Evolutionary conservation across 2,329 filamentous ascomycete genomes (phyloP), one percentile per base, ranked within the genome.

Genomic region (Aspergillus eucalypticola): DNA sequence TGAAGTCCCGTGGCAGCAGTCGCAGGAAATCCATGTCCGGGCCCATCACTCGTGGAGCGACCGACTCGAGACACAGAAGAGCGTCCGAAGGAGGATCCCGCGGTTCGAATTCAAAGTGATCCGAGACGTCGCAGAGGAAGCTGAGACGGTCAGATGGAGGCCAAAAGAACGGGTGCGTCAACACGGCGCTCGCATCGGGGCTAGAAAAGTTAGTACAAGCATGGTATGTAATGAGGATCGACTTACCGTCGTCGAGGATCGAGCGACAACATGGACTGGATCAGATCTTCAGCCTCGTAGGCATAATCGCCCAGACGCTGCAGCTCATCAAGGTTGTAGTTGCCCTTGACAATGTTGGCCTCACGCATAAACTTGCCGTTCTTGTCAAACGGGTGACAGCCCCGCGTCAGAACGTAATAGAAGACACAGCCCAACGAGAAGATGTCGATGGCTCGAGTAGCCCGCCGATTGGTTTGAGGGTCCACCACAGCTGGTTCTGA

Each of bases 161-260:
- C 95, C 95, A 99, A 82, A 99, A 99, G 81, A 98, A 99, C 0
- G 95, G 95, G 69, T 99, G 95, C 0, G 91, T 88, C 82, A 97
- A 86, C 59, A 97, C 90, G 29, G 93, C 87, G 15, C 84, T 82
- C 0, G 93, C 91, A 25, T 87, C 86, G 0, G 96, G 93, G 15
- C 78, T 76, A 53, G 48, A 29, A 17, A 21, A 50, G 44, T 67
- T 60, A 69, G 60, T 60, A 13, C 29, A 29, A 4, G 27, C 27
- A 29, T 29, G 27, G 10, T 10, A 29, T 11, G 27, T 29, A 29
- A 4, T 29, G 27, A 11, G 27, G 0, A 60, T 25, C n/a, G 19
- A 29, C 76, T 74, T 69, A 82, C 70, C 86, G 83, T 60, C 82
- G 76, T 63, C 87, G 85, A 6, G 88, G 88, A 51, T 88, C 82